Evolutionary conservation across 148 eudicot species (phyloP).

Genomic region (Persicaria tinctoria): DNA sequence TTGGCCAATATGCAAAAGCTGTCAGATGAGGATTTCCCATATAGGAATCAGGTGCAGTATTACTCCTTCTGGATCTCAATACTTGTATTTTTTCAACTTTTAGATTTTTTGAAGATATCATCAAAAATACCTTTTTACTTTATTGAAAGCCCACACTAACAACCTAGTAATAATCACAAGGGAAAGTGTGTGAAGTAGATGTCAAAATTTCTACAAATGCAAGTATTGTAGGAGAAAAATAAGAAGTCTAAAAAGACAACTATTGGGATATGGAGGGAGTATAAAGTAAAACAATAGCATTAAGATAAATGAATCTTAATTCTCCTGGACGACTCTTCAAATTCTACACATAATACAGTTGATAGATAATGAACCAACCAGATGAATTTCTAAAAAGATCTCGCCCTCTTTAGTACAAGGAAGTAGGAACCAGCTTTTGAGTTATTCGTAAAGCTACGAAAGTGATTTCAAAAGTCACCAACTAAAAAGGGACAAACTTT

Average conservation of each 20-base stretch:
- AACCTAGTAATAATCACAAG: no score
- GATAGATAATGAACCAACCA: background rate
- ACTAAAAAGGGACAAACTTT: background rate
- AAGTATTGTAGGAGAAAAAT: no score
- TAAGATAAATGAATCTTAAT: background rate
- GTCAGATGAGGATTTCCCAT: conserved; percentile 71
- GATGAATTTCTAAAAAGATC: background rate
- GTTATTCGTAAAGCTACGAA: background rate
- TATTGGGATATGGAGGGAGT: no score
- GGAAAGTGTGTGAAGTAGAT: no score
- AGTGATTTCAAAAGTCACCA: background rate
- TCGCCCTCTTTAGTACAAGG: background rate
- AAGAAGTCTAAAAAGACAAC: no score
- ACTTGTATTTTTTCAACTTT: no score
- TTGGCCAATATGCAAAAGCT: conserved; percentile 73
- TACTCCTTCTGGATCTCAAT: no score
- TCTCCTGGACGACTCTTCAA: background rate
- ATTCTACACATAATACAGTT: background rate
- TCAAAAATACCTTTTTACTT: no score
- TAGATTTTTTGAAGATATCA: no score
- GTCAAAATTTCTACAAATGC: no score
- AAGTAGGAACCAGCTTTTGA: no score
- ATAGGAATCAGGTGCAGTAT: conserved; percentile 62
- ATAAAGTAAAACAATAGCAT: background rate
- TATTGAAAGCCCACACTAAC: no score